Conservation (phyloP, 192 early-diverging fungal genomes). For the Coemansia sp. region DNA sequence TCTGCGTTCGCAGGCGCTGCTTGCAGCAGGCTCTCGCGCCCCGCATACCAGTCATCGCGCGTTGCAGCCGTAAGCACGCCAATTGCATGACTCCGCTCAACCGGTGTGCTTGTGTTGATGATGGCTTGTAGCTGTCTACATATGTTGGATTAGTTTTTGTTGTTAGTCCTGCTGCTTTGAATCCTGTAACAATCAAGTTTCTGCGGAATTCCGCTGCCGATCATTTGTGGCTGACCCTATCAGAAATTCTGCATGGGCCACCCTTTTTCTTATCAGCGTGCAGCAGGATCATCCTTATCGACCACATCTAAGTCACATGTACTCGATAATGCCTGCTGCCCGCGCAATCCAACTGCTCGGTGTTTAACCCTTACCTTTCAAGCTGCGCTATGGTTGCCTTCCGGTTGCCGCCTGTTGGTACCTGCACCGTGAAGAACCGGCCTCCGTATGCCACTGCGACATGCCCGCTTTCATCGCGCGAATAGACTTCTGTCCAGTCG, state of each 20-base stretch:
- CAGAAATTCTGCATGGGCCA: conserved; percentile 5
- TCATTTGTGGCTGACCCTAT: background rate
- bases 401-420: conserved; percentile 35
- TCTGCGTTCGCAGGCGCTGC: conserved; percentile 61
- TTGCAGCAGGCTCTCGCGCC: conserved; percentile 60
- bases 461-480: conserved; percentile 66
- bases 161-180: too few relatives aligned
- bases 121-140: conserved; percentile 67
- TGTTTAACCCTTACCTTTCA: conserved; percentile 43
- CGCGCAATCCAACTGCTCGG: background rate
- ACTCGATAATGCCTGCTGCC: conserved; percentile 6
- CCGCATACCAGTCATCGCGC: conserved; percentile 58
- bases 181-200: background rate
- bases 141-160: too few relatives aligned
- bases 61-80: conserved; percentile 59
- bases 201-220: background rate
- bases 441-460: conserved; percentile 74
- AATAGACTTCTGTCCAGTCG: conserved; percentile 66
- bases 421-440: conserved; percentile 71
- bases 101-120: conserved; percentile 55
- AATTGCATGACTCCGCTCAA: conserved; percentile 44
- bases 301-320: conserved; percentile 3
- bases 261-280: conserved; percentile 7
- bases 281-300: conserved; percentile 4
- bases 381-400: conserved; percentile 54